Percentiles rank a stretch among this genome's conserved stretches.
Evolutionary conservation across 495 filamentous ascomycete genomes (phyloP).

Genomic region (Gamarada debralockiae): DNA sequence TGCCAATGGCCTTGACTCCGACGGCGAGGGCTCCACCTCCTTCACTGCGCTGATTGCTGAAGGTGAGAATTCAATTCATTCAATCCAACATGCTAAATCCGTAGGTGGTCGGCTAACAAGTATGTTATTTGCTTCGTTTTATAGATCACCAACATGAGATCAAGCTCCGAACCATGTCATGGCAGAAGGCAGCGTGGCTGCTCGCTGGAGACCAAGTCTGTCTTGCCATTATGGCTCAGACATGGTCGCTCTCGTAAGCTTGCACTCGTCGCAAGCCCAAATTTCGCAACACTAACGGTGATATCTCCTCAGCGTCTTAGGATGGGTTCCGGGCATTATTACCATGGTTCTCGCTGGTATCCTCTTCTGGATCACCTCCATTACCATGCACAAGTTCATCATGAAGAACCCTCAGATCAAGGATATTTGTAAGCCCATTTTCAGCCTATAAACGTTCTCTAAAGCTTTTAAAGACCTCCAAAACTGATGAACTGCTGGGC

Average conservation of each 20-base stretch:
- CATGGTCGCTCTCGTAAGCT: conserved; percentile 42
- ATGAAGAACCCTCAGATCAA: conserved; percentile 45
- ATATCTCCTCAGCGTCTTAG: conserved; percentile 31
- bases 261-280: not conserved
- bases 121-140: not conserved
- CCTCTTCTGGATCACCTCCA: conserved; percentile 39
- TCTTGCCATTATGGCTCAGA: conserved; percentile 46
- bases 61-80: conserved; percentile 8
- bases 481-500: not conserved
- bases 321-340: conserved; percentile 44
- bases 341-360: conserved; percentile 31
- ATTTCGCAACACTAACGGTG: not conserved
- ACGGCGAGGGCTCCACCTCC: not conserved
- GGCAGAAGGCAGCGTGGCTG: conserved; percentile 42
- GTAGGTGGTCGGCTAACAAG: not conserved
- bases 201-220: conserved; percentile 44
- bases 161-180: conserved; percentile 44
- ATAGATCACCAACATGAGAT: conserved; percentile 43
- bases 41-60: conserved; percentile 12
- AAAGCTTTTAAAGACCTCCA: not conserved
- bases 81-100: not conserved
- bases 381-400: conserved; percentile 45
- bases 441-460: not conserved
- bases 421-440: conserved; percentile 34
- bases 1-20: conserved; percentile 5